Conservation (phyloP, 768 basidiomycete species). For the Auriscalpium vulgare region DNA sequence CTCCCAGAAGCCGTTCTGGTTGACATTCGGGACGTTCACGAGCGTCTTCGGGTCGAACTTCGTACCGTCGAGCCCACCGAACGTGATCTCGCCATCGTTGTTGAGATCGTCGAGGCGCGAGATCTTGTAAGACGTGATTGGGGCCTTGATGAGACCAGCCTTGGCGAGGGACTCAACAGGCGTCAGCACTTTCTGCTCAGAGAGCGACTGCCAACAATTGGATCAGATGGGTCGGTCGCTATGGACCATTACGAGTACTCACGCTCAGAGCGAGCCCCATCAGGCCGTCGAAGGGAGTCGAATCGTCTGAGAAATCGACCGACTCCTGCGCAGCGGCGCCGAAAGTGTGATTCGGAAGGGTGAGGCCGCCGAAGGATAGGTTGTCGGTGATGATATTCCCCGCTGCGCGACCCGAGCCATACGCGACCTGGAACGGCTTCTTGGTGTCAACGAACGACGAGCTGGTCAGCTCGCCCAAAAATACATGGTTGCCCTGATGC, state of each 20-base stretch:
- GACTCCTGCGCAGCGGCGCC: conserved; percentile 59
- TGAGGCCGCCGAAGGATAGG: conserved; percentile 54
- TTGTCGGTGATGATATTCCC: conserved; percentile 60
- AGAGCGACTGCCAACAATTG: conserved; percentile 37
- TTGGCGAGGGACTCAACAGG: conserved; percentile 64
- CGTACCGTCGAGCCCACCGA: conserved; percentile 63
- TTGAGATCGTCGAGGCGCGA: conserved; percentile 59
- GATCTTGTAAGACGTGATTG: conserved; percentile 77
- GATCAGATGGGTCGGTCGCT: not conserved
- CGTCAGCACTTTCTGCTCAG: conserved; percentile 54
- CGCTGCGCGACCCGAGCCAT: conserved; percentile 61
- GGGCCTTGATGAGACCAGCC: conserved; percentile 45
- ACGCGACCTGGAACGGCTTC: conserved; percentile 50
- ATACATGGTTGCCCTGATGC: conserved; percentile 50
- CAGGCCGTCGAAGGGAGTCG: conserved; percentile 57
- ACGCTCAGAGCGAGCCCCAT: conserved; percentile 75
- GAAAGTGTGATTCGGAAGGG: conserved; percentile 51
- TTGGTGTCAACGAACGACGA: conserved; percentile 50
- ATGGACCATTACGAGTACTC: conserved; percentile 16
- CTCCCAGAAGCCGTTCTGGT: conserved; percentile 74
- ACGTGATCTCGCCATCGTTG: conserved; percentile 77
- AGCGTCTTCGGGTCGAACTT: conserved; percentile 61
- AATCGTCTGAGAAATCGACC: conserved; percentile 45
- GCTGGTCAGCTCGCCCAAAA: conserved; percentile 56
- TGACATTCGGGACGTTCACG: conserved; percentile 56